A percentile compares a stretch with the other conserved stretches of the same genome.
phyloP scores from a whole-genome alignment of 2,329 filamentous ascomycete species.

The Dothidotthia symphoricarpi region DNA sequence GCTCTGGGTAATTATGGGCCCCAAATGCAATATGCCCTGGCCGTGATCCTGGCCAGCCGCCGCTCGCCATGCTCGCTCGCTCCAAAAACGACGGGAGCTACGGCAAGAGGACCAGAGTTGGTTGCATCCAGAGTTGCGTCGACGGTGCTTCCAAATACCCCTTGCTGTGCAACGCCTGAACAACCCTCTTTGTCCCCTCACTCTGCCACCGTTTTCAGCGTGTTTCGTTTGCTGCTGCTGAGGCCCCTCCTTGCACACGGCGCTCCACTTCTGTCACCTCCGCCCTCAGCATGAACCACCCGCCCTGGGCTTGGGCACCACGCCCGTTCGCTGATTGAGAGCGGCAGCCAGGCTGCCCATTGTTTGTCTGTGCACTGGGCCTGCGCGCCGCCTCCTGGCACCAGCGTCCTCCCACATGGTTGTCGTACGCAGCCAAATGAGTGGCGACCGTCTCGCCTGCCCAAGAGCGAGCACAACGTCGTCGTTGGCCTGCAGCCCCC shows the following conservation, averaged over 20 bases:
- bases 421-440: conserved; percentile 15
- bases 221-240: conserved; percentile 17
- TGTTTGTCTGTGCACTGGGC: background rate
- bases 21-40: conserved; percentile 23
- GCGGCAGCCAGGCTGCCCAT: conserved; percentile 1
- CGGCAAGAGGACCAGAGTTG: too few species aligned
- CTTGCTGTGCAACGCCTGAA: conserved; percentile 23
- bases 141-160: conserved; percentile 6
- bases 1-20: conserved; percentile 11
- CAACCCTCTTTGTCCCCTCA: conserved; percentile 9
- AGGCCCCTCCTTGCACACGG: conserved; percentile 4
- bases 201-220: conserved; percentile 15
- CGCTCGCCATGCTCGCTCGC: conserved; percentile 6
- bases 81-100: conserved; percentile 7
- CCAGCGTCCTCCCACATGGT: conserved; percentile 22
- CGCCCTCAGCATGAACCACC: conserved; percentile 7
- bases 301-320: conserved; percentile 20
- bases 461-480: conserved; percentile 11
- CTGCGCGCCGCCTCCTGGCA: conserved; percentile 12
- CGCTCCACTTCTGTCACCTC: conserved; percentile 10
- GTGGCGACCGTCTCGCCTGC: conserved; percentile 21
- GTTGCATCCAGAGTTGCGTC: too few species aligned
- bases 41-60: conserved; percentile 18
- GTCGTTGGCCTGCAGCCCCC: conserved; percentile 9
- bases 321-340: conserved; percentile 23